Evolutionary conservation across 2,329 filamentous ascomycete genomes (phyloP).

Genomic region (Teratosphaeria gauchensis): DNA sequence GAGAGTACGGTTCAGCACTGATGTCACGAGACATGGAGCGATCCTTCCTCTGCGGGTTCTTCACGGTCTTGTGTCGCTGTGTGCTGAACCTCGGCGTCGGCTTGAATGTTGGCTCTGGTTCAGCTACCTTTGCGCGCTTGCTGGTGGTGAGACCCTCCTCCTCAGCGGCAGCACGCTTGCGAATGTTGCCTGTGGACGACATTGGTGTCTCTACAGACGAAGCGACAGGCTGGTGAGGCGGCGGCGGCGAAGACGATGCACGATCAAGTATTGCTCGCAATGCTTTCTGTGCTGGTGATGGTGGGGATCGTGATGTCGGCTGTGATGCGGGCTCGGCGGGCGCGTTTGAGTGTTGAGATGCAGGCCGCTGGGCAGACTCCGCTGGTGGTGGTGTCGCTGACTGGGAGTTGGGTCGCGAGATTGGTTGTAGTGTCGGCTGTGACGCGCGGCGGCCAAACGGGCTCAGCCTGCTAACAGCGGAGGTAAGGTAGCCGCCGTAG

Average conservation of each 20-base stretch:
- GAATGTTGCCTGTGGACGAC: not conserved
- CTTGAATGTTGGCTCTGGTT: not conserved
- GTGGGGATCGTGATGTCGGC: not conserved
- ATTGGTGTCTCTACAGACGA: not conserved
- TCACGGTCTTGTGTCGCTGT: not conserved
- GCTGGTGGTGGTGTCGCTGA: not conserved
- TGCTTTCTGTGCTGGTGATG: not conserved
- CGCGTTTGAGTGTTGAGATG: not conserved
- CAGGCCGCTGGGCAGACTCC: slow-evolving; percentile 1
- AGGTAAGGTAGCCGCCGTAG: slow-evolving; percentile 1
- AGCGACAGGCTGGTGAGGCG: not conserved
- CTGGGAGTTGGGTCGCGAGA: not conserved
- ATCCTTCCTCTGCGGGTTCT: not conserved
- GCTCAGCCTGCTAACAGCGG: slow-evolving; percentile 1
- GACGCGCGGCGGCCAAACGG: slow-evolving; percentile 2
- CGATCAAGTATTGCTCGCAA: not conserved
- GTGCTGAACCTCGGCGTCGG: not conserved
- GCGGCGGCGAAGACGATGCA: not conserved
- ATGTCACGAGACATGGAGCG: not conserved
- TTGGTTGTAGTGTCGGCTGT: not conserved
- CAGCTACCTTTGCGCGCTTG: not conserved
- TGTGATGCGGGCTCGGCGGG: slow-evolving; percentile 1
- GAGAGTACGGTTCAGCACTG: not conserved
- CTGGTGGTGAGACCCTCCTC: not conserved
- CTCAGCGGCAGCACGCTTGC: not conserved